Evolutionary conservation across 768 basidiomycete species (phyloP).

Genomic region (Erythrobasidium yunnanense): DNA sequence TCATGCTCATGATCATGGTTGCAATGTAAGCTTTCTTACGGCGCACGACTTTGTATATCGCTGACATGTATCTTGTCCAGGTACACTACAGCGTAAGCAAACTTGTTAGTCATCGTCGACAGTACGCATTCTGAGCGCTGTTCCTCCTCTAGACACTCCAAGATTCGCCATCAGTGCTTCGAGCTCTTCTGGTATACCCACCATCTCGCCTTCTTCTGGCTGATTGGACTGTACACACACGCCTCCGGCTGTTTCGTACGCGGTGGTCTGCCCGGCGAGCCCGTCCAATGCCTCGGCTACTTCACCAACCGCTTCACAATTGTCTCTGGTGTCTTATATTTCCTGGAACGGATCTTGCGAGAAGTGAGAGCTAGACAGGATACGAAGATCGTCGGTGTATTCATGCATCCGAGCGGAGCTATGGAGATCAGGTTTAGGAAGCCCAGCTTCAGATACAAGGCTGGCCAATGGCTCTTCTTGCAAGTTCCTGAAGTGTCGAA

Average conservation of each 20-base stretch:
- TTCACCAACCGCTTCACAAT: slow-evolving; percentile 76
- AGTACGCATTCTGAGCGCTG: slow-evolving; percentile 38
- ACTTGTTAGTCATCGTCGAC: background rate
- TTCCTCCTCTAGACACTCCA: slow-evolving; percentile 71
- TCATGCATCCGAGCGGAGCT: slow-evolving; percentile 78
- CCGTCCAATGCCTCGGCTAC: slow-evolving; percentile 64
- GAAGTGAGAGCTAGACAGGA: slow-evolving; percentile 51
- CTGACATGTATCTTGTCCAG: background rate
- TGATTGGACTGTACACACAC: slow-evolving; percentile 58
- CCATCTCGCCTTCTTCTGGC: slow-evolving; percentile 87
- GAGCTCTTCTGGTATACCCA: slow-evolving; percentile 97
- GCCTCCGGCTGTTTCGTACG: slow-evolving; percentile 84
- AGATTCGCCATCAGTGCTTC: slow-evolving; percentile 53
- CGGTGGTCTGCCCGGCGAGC: slow-evolving; percentile 40
- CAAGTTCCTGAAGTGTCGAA: slow-evolving; percentile 73
- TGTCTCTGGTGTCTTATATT: slow-evolving; percentile 79
- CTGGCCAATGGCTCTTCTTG: slow-evolving; percentile 79
- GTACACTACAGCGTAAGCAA: slow-evolving; percentile 12
- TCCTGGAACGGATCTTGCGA: slow-evolving; percentile 72
- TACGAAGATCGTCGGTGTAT: slow-evolving; percentile 70
- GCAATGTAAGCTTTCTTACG: slow-evolving; percentile 53
- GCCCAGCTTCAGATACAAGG: slow-evolving; percentile 78
- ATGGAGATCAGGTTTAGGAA: slow-evolving; percentile 91
- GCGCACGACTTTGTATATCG: background rate
- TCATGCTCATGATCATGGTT: slow-evolving; percentile 88